These are phyloP conservation scores for Bipolaris sorokiniana DNA, from an alignment of 2,329 filamentous ascomycete species.

Conservation along the genomic window DNA sequence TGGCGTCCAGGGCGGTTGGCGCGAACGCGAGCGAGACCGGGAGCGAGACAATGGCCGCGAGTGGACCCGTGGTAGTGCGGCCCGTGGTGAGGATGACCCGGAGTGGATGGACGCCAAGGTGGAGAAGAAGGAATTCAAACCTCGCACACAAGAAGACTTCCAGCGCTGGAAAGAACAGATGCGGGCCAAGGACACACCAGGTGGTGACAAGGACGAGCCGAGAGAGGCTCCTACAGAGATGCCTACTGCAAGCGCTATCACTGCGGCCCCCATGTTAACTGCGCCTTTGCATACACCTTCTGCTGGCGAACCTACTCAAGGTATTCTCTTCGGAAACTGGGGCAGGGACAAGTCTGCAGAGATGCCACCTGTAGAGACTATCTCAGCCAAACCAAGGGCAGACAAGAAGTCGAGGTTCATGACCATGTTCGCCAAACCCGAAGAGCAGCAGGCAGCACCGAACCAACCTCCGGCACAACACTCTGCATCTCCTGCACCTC, in stretches of 20 bases:
- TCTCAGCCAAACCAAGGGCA: slow-evolving; percentile 57
- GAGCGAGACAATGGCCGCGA: slow-evolving; percentile 56
- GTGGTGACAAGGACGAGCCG: slow-evolving; percentile 56
- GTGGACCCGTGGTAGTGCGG: slow-evolving; percentile 59
- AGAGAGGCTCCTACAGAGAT: slow-evolving; percentile 31
- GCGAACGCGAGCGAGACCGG: slow-evolving; percentile 50
- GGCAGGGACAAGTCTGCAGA: slow-evolving; percentile 58
- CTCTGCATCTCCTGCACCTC: slow-evolving; percentile 33
- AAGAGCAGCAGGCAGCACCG: slow-evolving; percentile 34
- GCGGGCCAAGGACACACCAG: slow-evolving; percentile 67
- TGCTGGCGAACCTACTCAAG: slow-evolving; percentile 70
- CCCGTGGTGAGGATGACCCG: slow-evolving; percentile 69
- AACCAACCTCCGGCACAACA: slow-evolving; percentile 21
- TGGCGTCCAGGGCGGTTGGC: slow-evolving; percentile 64
- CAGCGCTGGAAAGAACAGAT: slow-evolving; percentile 93
- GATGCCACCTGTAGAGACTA: slow-evolving; percentile 30
- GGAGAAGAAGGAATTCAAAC: slow-evolving; percentile 69
- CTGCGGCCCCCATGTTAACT: slow-evolving; percentile 50
- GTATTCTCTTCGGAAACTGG: slow-evolving; percentile 76
- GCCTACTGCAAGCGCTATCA: slow-evolving; percentile 25
- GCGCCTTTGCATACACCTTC: slow-evolving; percentile 60
- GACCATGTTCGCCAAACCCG: slow-evolving; percentile 65
- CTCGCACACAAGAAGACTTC: slow-evolving; percentile 87
- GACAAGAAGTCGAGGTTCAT: slow-evolving; percentile 84
- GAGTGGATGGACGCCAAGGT: slow-evolving; percentile 82